Base-by-base conservation (phyloP, 495 filamentous ascomycete genomes). In the Barbatosphaeria neglecta region DNA sequence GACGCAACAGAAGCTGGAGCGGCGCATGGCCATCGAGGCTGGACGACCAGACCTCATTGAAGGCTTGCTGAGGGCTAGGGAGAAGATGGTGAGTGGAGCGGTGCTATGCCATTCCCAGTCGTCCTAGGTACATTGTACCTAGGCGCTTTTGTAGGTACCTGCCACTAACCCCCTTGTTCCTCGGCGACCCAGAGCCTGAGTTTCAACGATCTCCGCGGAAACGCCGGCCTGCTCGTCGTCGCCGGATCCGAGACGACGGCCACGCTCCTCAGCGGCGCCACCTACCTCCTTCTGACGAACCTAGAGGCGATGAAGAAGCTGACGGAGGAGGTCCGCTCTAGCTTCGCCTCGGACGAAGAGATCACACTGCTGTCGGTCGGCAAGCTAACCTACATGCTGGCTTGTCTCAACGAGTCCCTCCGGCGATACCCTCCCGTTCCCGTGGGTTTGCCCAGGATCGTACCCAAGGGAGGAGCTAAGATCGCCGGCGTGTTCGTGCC, bases 181-280 rank as follows among this genome's bases (percentile, higher is more conserved):
- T n/a, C n/a, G n/a, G n/a, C n/a, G n/a, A n/a, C 27, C n/a, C 33
- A 5, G 46, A 54, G 3, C 37, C 50, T 11, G 39, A 44, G 54
- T 13, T 45, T 33, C n/a, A 35, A 37, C 4, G 49, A 53, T 25
- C 37, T 48, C 5, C 27, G 54, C 6, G 43, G 62, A 11, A 63
- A 61, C 31, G 54, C 53, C 27, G 27, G 45, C 20, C 2, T 60
- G 4, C 40, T 67, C 10, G 49, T 65, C 13, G 38, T 64, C 11
- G 63, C 63, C 10, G 62, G 64, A 0, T 74, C 69, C 1, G 80
- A 83, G 49, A 81, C 79, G 0, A 74, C 76, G 0, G 74, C 77
- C 1, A 75, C 77, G 0, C 24, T 66, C 2, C 54, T 84, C n/a
- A 51, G 61, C 1, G 67, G 58, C 5, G 53, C 62, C 0, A 65